Percentiles rank a stretch among this genome's conserved stretches.
Conservation (phyloP, 2,329 filamentous ascomycete genomes). For the Aureobasidium sp. region DNA sequence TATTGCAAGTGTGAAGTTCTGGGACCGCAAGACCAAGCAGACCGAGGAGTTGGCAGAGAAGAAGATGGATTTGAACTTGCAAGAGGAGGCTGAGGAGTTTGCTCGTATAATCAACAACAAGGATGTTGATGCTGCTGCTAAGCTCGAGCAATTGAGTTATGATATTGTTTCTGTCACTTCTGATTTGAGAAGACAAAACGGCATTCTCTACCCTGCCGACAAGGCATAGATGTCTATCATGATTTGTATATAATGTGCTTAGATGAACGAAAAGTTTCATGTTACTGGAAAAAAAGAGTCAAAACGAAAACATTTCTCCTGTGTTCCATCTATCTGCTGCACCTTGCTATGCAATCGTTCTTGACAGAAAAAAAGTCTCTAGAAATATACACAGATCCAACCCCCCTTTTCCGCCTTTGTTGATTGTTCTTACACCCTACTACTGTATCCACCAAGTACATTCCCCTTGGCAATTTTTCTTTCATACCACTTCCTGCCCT, state of each 20-base stretch:
- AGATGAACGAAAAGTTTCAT: not conserved
- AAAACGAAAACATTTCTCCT: not conserved
- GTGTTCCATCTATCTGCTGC: not conserved
- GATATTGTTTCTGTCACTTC: slow-evolving; percentile 37
- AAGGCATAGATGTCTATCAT: not conserved
- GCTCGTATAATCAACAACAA: slow-evolving; percentile 36
- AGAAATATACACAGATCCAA: not conserved
- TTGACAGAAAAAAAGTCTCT: not conserved
- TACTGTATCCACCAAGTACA: slow-evolving; percentile 11
- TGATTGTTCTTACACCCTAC: slow-evolving; percentile 3
- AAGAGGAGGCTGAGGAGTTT: slow-evolving; percentile 42
- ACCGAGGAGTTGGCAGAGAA: slow-evolving; percentile 33
- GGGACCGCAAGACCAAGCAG: slow-evolving; percentile 38
- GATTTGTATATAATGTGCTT: not conserved
- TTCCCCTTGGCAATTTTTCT: slow-evolving; percentile 34
- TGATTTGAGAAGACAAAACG: slow-evolving; percentile 38
- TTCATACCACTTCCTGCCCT: slow-evolving; percentile 69
- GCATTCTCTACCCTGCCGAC: slow-evolving; percentile 30
- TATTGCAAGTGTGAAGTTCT: slow-evolving; percentile 35
- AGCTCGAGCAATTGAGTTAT: slow-evolving; percentile 36
- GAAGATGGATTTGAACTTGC: slow-evolving; percentile 39
- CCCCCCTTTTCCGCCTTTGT: not conserved
- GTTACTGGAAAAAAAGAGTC: not conserved
- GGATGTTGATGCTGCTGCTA: slow-evolving; percentile 32
- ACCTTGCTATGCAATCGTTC: not conserved